Evolutionary conservation across 352 stramenopile genomes (phyloP), one percentile per base, ranked within the genome.

Genomic region (Thraustotheca clavata): DNA sequence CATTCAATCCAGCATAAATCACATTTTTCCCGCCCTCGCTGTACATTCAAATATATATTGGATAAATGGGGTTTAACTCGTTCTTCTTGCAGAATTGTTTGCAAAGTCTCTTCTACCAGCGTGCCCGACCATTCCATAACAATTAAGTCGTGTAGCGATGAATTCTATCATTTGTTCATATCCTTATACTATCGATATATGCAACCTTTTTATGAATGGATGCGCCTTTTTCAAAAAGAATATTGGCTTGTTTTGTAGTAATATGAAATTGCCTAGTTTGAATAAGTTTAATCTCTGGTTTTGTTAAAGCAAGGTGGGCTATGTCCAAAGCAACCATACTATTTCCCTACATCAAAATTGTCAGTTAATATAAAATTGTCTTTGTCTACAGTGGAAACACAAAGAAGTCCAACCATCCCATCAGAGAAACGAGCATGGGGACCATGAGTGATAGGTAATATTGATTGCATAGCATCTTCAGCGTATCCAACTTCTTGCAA

Each of bases 201-300:
- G 24, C 6, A 18, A 65, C 57, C 57, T 65, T 65, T 27, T 38
- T 65, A 22, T 54, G 57, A 16, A 24, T 36, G 12, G 57, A 20
- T 8, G 27, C 50, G 16, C 57, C 18, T 20, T 52, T 54, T 16
- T 43, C 57, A n/a, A 65, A 65, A 12, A 65, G 39, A 24, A 5
- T 11, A 29, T 39, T 43, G 20, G 57, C 57, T 40, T 65, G 57
- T 3, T 24, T 35, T 22, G 41, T 16, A 0, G 38, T 40, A 33
- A 65, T 26, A 24, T 20, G 57, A 46, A 65, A 65, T 33, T 65
- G 16, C 14, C 57, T 27, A 20, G 57, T 65, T 65, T 65, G 57
- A 32, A 65, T 65, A 3, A 65, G 26, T 35, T 54, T 47, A 3
- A 34, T 14, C 3, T 6, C 33, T 11, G 35, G 22, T 29, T 41